Evolutionary conservation across 73 alveolate species (phyloP), one percentile per base, ranked within the genome.

Genomic region (Symbiodinium pilosum): DNA sequence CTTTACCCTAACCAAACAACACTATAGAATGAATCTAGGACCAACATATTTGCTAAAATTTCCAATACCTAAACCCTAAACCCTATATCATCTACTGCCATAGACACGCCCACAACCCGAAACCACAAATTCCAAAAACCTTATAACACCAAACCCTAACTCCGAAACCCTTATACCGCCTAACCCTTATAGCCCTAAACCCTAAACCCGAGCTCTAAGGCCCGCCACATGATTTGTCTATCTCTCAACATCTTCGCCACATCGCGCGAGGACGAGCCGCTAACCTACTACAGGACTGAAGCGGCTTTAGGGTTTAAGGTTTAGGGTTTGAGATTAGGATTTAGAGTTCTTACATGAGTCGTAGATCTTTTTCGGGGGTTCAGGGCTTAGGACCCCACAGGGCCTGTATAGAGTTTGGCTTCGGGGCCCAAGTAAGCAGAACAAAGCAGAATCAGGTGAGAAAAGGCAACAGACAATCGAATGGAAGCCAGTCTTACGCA

Each of bases 211-310:
- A 59, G 40, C 14, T 20, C 73, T 56, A 16, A 16, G 56, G 83
- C 40, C 32, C 54, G 86, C 44, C 1, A 44, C 95, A 88, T 88
- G 86, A 88, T 88, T 24, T 99, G 99, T 98, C 99, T 99, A 91
- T 99, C 99, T 99, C 99, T 99, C 93, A 99, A 99, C 99, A 99
- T 99, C 99, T 99, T 99, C 95, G 99, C 99, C 81, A 99, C 99
- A 99, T 99, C 99, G 81, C 99, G 99, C 56, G 99, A 99, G 73
- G 99, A 99, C 87, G 99, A 99, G 83, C 99, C 99, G 41, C 99
- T 99, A 36, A 99, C 83, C 98, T 92, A 42, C 16, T 8, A n/a
- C 12, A 21, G n/a, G 32, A 8, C 59, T 14, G 21, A 56, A 5
- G 3, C 32, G 77, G 41, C 20, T 6, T 0, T 64, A 64, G 77